Conservation (phyloP, 2,329 filamentous ascomycete genomes). For the Stachybotrys chlorohalonatus region DNA sequence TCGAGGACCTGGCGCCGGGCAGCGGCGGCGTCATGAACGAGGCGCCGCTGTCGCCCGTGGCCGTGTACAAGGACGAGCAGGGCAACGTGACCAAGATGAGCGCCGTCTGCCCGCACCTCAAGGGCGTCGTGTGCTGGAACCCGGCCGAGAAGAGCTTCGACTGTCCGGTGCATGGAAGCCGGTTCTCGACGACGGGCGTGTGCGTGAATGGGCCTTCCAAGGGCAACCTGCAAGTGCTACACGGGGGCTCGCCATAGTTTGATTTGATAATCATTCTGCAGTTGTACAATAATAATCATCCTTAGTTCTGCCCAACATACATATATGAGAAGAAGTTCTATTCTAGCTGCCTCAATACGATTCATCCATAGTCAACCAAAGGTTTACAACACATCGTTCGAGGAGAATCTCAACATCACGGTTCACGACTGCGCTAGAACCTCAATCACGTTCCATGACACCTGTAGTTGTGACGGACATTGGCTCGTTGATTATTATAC, state of each 20-base stretch:
- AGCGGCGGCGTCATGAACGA: slow-evolving; percentile 43
- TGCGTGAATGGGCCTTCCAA: slow-evolving; percentile 9
- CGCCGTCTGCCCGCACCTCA: slow-evolving; percentile 46
- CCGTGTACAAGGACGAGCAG: slow-evolving; percentile 46
- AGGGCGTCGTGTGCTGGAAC: slow-evolving; percentile 50
- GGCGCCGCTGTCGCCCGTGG: slow-evolving; percentile 34
- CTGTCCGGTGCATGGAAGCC: slow-evolving; percentile 36
- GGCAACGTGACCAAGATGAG: slow-evolving; percentile 41
- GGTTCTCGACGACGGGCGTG: slow-evolving; percentile 16
- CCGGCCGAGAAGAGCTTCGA: slow-evolving; percentile 42
- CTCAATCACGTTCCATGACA: no score
- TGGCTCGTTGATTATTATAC: no score
- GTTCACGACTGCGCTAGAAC: no score
- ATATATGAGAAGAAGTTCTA: no score
- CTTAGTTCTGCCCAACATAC: no score
- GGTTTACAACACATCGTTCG: no score
- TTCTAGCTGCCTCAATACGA: no score
- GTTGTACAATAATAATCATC: no score
- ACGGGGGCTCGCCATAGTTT: not conserved
- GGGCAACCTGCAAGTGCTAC: not conserved
- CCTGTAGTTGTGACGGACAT: no score
- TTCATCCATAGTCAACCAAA: no score
- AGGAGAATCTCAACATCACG: no score
- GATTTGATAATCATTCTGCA: no score
- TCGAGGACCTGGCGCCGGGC: slow-evolving; percentile 41